Evolutionary conservation across 1,284 basidiomycete species (phyloP).

Genomic region (Fomitopsis pinicola): DNA sequence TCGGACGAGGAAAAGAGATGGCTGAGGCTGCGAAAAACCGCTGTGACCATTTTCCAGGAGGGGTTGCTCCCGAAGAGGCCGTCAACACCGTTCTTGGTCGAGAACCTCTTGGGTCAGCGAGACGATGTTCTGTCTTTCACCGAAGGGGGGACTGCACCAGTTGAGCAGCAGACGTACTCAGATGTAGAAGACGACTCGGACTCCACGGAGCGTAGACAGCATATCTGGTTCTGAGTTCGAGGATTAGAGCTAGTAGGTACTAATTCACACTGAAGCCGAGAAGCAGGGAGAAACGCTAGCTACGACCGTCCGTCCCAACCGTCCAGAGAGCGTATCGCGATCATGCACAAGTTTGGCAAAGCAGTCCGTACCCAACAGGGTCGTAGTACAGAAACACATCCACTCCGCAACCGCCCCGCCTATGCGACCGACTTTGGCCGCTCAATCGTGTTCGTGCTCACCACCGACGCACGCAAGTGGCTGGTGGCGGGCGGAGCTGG

Average conservation of each 20-base stretch:
- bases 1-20: slow-evolving; percentile 13
- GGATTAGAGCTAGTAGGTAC: background rate
- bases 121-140: background rate
- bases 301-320: slow-evolving; percentile 1
- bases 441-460: slow-evolving; percentile 13
- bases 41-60: slow-evolving; percentile 11
- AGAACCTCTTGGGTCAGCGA: background rate
- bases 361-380: slow-evolving; percentile 3
- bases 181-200: too few species aligned
- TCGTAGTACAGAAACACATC: background rate
- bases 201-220: too few species aligned
- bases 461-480: background rate
- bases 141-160: slow-evolving; percentile 2
- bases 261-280: background rate
- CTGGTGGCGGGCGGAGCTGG: background rate
- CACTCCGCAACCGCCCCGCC: background rate
- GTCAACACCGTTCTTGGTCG: background rate
- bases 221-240: background rate
- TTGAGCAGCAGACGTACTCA: too few species aligned
- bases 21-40: slow-evolving; percentile 15
- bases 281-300: background rate
- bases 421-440: slow-evolving; percentile 46
- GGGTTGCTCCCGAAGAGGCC: slow-evolving; percentile 4
- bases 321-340: background rate
- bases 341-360: background rate